phyloP scores from a whole-genome alignment of 371 early-diverging fungal species.

The Smittium culicis region DNA sequence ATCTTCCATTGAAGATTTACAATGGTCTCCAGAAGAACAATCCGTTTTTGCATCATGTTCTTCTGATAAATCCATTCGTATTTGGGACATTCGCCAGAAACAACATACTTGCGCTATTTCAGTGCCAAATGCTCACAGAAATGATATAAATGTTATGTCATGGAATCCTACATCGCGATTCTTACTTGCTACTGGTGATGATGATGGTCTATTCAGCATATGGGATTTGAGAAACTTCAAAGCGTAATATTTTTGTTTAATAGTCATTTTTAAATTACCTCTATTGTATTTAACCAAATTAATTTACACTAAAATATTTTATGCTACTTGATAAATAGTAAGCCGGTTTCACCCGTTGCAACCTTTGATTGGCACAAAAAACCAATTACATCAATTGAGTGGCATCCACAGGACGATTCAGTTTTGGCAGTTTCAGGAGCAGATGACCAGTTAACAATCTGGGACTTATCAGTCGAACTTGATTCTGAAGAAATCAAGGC shows the following conservation, averaged over 20 bases:
- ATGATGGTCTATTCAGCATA: slow-evolving; percentile 83
- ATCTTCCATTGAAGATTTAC: slow-evolving; percentile 85
- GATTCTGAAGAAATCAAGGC: slow-evolving; percentile 73
- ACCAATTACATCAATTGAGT: slow-evolving; percentile 91
- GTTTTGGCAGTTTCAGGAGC: slow-evolving; percentile 84
- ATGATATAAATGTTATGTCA: slow-evolving; percentile 89
- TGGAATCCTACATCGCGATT: slow-evolving; percentile 77
- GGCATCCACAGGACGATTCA: slow-evolving; percentile 88
- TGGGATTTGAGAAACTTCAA: slow-evolving; percentile 86
- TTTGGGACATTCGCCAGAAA: slow-evolving; percentile 85
- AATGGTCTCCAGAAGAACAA: slow-evolving; percentile 85
- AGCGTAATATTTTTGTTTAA: slow-evolving; percentile 3
- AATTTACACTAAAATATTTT: slow-evolving; percentile 5
- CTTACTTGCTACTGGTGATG: slow-evolving; percentile 82
- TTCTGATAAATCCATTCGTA: slow-evolving; percentile 74
- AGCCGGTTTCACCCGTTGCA: slow-evolving; percentile 60
- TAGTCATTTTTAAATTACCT: no score
- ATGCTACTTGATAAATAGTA: slow-evolving; percentile 13
- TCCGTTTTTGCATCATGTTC: slow-evolving; percentile 87
- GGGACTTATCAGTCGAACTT: slow-evolving; percentile 92
- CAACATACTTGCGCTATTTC: slow-evolving; percentile 53
- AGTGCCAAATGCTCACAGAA: slow-evolving; percentile 55
- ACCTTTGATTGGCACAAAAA: slow-evolving; percentile 89
- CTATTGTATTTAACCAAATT: no score
- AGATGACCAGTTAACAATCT: slow-evolving; percentile 91